Conservation (phyloP, 1,284 basidiomycete genomes). For the Apiotrichum gamsii region DNA sequence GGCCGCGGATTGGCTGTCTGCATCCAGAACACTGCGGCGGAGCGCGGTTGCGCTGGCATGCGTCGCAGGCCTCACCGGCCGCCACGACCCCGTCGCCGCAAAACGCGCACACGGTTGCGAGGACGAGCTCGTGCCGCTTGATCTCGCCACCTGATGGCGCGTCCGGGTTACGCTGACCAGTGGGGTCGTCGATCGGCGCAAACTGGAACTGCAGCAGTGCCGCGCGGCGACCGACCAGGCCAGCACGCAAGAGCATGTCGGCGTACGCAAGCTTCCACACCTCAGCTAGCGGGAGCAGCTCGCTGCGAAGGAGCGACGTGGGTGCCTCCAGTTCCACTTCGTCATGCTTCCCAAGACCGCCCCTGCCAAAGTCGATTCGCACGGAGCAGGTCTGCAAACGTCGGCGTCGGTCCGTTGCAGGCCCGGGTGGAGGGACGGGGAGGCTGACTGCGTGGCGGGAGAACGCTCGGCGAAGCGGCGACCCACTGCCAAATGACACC, state of each 20-base stretch:
- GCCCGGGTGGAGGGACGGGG: not conserved
- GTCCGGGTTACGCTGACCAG: not conserved
- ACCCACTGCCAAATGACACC: conserved; percentile 27
- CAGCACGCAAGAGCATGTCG: conserved; percentile 65
- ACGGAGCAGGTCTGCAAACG: conserved; percentile 19
- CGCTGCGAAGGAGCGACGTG: conserved; percentile 24
- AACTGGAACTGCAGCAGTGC: conserved; percentile 59
- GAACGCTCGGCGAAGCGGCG: conserved; percentile 22
- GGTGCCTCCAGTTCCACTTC: conserved; percentile 26
- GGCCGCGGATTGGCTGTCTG: conserved; percentile 68
- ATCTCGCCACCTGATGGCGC: conserved; percentile 15
- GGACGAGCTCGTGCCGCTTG: conserved; percentile 1
- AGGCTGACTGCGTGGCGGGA: not conserved
- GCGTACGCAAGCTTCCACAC: conserved; percentile 56
- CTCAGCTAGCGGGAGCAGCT: conserved; percentile 28
- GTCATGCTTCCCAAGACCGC: too few relatives aligned
- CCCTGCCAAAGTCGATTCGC: conserved; percentile 17
- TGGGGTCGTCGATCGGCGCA: conserved; percentile 33
- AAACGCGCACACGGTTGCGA: conserved; percentile 12
- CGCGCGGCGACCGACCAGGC: conserved; percentile 59
- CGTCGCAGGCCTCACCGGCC: conserved; percentile 1
- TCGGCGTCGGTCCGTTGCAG: conserved; percentile 4
- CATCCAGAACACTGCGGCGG: conserved; percentile 47
- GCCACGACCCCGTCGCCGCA: conserved; percentile 7
- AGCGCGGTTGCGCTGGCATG: not conserved